phyloP scores from a whole-genome alignment of 106 monocot species.

The Cymbidium sinense region DNA sequence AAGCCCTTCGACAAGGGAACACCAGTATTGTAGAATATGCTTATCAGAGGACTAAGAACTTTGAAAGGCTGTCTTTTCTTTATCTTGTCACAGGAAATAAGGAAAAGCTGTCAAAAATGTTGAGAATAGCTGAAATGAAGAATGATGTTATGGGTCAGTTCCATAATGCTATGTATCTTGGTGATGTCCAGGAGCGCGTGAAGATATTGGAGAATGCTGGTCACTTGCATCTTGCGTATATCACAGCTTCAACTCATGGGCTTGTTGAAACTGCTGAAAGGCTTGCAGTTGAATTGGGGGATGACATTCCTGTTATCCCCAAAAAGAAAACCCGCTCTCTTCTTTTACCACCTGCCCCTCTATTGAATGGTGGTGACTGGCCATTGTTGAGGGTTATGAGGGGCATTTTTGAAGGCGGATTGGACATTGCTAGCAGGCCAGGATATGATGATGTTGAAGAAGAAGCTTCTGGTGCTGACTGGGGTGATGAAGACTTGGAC shows the following conservation, averaged over 20 bases:
- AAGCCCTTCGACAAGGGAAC: conserved; percentile 35
- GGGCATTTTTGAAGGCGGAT: conserved; percentile 55
- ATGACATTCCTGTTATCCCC: conserved; percentile 33
- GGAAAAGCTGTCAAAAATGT: conserved; percentile 42
- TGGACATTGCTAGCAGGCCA: conserved; percentile 12
- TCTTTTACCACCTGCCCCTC: conserved; percentile 42
- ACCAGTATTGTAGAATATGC: conserved; percentile 38
- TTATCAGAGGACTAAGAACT: conserved; percentile 34
- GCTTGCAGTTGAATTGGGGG: conserved; percentile 45
- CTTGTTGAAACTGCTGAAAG: conserved; percentile 49
- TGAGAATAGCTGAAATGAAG: conserved; percentile 37
- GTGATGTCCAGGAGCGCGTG: conserved; percentile 30
- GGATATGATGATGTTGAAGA: conserved; percentile 25
- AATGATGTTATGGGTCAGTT: conserved; percentile 40
- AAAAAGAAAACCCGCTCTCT: conserved; percentile 31
- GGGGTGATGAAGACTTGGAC: conserved; percentile 38
- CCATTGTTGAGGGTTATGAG: conserved; percentile 59
- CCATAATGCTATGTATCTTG: conserved; percentile 40
- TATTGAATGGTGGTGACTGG: conserved; percentile 42
- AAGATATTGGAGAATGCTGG: conserved; percentile 37
- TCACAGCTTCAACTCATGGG: conserved; percentile 45
- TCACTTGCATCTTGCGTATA: conserved; percentile 47
- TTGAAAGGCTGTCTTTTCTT: conserved; percentile 37
- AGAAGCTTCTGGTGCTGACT: conserved; percentile 28
- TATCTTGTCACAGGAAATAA: conserved; percentile 36